phyloP scores from a whole-genome alignment of 352 stramenopile genomes.

The Blastocystis hominis region DNA sequence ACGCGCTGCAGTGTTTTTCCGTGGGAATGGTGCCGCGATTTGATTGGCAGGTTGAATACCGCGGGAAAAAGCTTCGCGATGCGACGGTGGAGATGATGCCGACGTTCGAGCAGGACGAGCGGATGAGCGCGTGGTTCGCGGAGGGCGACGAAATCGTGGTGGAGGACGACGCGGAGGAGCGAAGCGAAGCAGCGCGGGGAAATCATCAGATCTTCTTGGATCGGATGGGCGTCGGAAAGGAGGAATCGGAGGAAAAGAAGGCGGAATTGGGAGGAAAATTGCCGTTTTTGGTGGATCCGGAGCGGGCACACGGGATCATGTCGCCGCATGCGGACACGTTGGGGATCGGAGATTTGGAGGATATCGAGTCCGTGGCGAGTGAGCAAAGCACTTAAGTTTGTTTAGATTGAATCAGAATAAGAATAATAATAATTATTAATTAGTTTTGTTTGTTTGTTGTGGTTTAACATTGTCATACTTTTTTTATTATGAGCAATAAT shows the following conservation, averaged over 20 bases:
- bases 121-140: not conserved
- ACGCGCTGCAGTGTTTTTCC: conserved; percentile 23
- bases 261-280: not conserved
- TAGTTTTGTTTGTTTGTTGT: not conserved
- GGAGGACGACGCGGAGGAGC: not conserved
- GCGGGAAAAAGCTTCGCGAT: not conserved
- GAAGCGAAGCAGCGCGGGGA: not conserved
- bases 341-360: conserved; percentile 33
- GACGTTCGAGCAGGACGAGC: not conserved
- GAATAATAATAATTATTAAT: not conserved
- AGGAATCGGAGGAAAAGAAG: not conserved
- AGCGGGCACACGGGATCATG: not conserved
- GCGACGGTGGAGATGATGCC: not conserved
- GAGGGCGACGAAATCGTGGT: conserved; percentile 21
- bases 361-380: conserved; percentile 18
- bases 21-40: not conserved
- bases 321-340: conserved; percentile 44
- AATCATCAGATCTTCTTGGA: conserved; percentile 52
- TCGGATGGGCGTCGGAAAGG: conserved; percentile 37
- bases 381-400: conserved; percentile 11
- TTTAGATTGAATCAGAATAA: not conserved
- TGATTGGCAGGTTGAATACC: not conserved
- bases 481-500: not conserved
- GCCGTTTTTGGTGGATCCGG: not conserved
- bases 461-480: not conserved